Evolutionary conservation across 768 basidiomycete species (phyloP).

Genomic region (Lactifluus hygrophoroides): DNA sequence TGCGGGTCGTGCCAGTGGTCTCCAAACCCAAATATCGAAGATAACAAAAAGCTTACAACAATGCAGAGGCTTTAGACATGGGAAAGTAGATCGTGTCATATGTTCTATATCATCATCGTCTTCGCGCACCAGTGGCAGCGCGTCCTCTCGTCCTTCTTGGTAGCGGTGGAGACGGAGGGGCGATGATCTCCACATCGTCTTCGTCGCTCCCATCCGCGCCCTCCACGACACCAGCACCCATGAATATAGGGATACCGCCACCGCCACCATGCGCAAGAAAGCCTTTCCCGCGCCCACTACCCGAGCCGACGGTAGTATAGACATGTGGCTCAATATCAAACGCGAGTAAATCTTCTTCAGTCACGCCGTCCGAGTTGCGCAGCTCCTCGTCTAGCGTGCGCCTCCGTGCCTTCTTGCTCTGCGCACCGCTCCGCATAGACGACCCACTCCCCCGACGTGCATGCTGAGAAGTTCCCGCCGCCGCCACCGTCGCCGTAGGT

Average conservation of each 20-base stretch:
- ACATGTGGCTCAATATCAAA: conserved; percentile 32
- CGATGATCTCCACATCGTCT: conserved; percentile 1
- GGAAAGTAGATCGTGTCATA: background rate
- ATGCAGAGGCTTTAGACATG: background rate
- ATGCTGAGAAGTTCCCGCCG: background rate
- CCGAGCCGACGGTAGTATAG: conserved; percentile 44
- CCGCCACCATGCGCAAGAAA: conserved; percentile 72
- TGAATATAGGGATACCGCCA: conserved; percentile 60
- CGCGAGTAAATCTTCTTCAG: conserved; percentile 27
- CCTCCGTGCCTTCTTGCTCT: conserved; percentile 29
- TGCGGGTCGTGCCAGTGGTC: background rate
- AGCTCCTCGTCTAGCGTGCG: conserved; percentile 65
- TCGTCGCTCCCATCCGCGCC: conserved; percentile 28
- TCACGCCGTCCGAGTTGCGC: conserved; percentile 33
- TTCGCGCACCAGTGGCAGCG: background rate
- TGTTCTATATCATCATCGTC: background rate
- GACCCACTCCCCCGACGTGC: background rate
- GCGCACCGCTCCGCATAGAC: background rate
- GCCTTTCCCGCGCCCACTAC: conserved; percentile 47
- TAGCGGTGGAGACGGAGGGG: background rate
- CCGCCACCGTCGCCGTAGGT: background rate
- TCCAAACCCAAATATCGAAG: background rate
- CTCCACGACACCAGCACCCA: conserved; percentile 34
- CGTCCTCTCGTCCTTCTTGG: background rate
- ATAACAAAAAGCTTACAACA: background rate